These are phyloP conservation scores for Monosporascus sp. DNA, from an alignment of 2,329 filamentous ascomycete species.

Conservation along the genomic window DNA sequence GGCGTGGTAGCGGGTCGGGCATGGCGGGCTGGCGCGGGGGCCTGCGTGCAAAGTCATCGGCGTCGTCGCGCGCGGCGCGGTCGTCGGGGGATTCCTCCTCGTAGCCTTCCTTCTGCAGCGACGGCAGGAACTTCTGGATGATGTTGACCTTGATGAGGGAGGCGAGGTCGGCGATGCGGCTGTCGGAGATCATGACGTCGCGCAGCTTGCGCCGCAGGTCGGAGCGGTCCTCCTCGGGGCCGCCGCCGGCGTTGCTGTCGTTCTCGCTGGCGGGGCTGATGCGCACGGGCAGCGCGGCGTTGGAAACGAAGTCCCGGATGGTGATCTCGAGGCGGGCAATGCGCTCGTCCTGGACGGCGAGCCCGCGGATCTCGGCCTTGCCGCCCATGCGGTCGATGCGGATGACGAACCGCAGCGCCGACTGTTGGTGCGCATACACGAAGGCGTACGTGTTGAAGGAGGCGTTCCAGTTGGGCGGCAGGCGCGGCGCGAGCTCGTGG, in stretches of 20 bases:
- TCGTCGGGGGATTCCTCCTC: slow-evolving; percentile 56
- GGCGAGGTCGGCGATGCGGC: slow-evolving; percentile 63
- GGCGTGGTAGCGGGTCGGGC: slow-evolving; percentile 49
- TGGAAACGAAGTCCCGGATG: slow-evolving; percentile 69
- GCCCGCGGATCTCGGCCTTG: slow-evolving; percentile 77
- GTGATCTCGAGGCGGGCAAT: slow-evolving; percentile 73
- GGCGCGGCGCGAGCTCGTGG: slow-evolving; percentile 51
- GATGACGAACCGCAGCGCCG: slow-evolving; percentile 76
- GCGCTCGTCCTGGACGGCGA: slow-evolving; percentile 74
- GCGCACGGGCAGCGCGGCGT: slow-evolving; percentile 49
- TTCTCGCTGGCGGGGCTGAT: slow-evolving; percentile 43
- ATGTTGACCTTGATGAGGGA: slow-evolving; percentile 70
- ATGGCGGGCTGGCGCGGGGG: slow-evolving; percentile 35
- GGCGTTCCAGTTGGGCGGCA: slow-evolving; percentile 78
- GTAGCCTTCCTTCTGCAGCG: slow-evolving; percentile 73
- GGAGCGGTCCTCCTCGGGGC: slow-evolving; percentile 42
- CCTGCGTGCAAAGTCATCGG: slow-evolving; percentile 37
- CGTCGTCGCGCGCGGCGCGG: slow-evolving; percentile 35
- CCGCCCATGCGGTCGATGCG: slow-evolving; percentile 76
- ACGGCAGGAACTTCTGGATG: slow-evolving; percentile 77
- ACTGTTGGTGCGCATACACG: slow-evolving; percentile 81
- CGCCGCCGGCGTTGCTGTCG: slow-evolving; percentile 2
- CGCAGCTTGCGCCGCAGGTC: slow-evolving; percentile 44
- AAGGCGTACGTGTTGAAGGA: slow-evolving; percentile 69
- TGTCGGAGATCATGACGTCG: slow-evolving; percentile 68